Base-by-base conservation (phyloP, 176 grass and related monocot species). In the Oropetium thomaeum region DNA sequence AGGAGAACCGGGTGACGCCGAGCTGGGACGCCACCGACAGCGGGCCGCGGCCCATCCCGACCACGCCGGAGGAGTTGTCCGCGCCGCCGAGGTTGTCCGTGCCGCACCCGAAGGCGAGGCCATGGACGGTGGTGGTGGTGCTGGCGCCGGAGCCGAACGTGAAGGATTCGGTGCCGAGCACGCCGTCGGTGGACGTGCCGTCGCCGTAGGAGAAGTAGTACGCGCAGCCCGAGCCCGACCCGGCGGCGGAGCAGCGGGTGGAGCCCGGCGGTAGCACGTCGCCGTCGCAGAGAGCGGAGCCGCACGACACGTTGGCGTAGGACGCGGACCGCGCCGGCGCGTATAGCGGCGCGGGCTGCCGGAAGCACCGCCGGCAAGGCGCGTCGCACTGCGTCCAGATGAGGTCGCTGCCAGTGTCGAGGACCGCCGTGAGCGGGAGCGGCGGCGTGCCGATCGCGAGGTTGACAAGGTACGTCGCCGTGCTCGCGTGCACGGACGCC, bases 341-440 rank as follows among this genome's bases (percentile, higher is more conserved):
- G 41, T 87, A 92, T 25, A 88, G 33, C n/a, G 81, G 85, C 63
- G 40, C 30, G 2, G 86, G 90, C 81, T 89, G 82, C 25, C 74
- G 45, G 70, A 89, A 86, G 71, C 86, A 92, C 68, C 65, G 14
- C 16, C 32, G 58, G 70, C 90, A 92, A 14, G 86, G 82, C 49
- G 79, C 51, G 47, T 86, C 75, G 76, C 87, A 93, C 76, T 92
- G 93, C 45, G 93, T 96, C 93, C 93, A 96, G 58, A 87, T 81
- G 74, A 92, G 89, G 62, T 92, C 89, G 66, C 89, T 96, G 19
- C 92, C 92, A 8, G 86, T 96, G 83, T 96, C 89, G 69, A 89
- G 73, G 38, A 96, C 85, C 67, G 80, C 86, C 49, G 89, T 75
- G 31, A 91, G 35, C 22, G 76, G 22, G 0, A 86, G 42, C 26